Evolutionary conservation across 169 alveolate genomes (phyloP).

Genomic region (Plasmodium vinckei): DNA sequence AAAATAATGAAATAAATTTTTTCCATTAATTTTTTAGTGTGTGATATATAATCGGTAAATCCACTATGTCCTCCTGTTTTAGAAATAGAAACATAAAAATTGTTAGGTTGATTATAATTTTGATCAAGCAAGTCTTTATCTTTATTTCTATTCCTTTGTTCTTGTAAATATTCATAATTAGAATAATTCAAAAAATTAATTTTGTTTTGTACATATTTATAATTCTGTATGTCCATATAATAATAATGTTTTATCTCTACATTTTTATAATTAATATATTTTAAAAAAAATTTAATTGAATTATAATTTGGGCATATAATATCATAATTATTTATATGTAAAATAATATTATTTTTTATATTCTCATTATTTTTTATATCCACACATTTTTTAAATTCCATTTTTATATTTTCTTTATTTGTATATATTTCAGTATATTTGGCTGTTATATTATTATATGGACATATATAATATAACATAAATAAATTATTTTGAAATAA

Average conservation of each 20-base stretch:
- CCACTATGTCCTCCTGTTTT: constrained; percentile 63
- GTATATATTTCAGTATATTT: constrained; percentile 16
- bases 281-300: constrained; percentile 36
- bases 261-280: constrained; percentile 16
- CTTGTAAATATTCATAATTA: neutral
- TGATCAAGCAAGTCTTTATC: too few relatives aligned
- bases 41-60: constrained; percentile 1
- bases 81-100: constrained; percentile 33
- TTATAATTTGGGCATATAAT: constrained; percentile 47
- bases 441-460: constrained; percentile 41
- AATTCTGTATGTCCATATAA: neutral
- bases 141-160: neutral
- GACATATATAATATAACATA: constrained; percentile 32
- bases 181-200: constrained; percentile 19
- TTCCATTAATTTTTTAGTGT: constrained; percentile 7
- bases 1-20: constrained; percentile 24
- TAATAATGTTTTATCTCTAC: constrained; percentile 11
- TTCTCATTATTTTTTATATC: neutral
- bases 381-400: neutral
- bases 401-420: neutral
- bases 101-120: neutral
- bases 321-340: constrained; percentile 39
- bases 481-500: neutral
- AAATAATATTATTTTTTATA: constrained; percentile 5
- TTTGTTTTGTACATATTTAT: neutral